phyloP scores from a whole-genome alignment of 345 rosid species.

The Populus alba region DNA sequence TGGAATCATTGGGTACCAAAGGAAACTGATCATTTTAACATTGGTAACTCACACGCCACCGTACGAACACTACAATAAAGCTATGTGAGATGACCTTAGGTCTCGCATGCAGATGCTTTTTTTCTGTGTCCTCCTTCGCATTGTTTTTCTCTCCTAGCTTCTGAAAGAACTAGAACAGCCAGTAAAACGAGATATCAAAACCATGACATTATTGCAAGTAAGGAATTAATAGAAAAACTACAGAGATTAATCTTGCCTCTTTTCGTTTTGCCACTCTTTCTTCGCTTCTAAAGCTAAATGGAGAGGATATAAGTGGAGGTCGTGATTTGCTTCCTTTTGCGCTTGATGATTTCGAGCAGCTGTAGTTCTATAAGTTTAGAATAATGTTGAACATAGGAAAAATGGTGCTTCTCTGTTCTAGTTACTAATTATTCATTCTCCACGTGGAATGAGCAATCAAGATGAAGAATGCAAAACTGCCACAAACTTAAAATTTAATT shows the following conservation, averaged over 20 bases:
- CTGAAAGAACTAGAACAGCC: conserved; percentile 50
- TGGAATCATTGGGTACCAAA: neutral
- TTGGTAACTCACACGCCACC: neutral
- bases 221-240: neutral
- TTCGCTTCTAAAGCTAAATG: conserved; percentile 76
- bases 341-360: conserved; percentile 40
- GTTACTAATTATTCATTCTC: conserved; percentile 1
- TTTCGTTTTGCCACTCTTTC: conserved; percentile 81
- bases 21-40: neutral
- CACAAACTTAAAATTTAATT: neutral
- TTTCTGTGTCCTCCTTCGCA: conserved; percentile 34
- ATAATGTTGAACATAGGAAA: conserved; percentile 11
- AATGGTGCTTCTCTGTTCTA: neutral
- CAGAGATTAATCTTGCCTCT: conserved; percentile 50
- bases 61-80: neutral
- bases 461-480: neutral
- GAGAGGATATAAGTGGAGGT: conserved; percentile 40
- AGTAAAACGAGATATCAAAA: conserved; percentile 8
- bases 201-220: conserved; percentile 1
- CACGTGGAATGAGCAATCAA: neutral
- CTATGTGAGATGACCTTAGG: conserved; percentile 33
- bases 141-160: conserved; percentile 60
- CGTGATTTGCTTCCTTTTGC: conserved; percentile 40
- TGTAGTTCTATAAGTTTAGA: conserved; percentile 24
- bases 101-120: conserved; percentile 32